These are phyloP conservation scores for Amphibolis antarctica DNA, from an alignment of 106 monocot genomes.

Conservation along the genomic window DNA sequence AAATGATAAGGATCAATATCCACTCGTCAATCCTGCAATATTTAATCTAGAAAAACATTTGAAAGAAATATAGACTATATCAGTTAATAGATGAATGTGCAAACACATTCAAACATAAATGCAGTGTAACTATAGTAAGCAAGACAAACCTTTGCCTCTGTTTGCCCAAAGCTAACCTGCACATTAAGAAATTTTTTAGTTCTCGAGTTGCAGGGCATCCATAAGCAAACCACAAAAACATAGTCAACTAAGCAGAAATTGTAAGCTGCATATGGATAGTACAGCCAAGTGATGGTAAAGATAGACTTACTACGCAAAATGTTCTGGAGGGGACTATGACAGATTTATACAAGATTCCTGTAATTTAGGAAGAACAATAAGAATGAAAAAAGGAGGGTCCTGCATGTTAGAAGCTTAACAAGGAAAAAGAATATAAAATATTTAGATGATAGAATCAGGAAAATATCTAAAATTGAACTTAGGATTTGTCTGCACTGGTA, in stretches of 20 bases:
- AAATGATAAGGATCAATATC: too few relatives aligned
- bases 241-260: not conserved
- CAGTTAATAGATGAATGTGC: too few relatives aligned
- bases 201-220: not conserved
- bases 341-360: constrained; percentile 85
- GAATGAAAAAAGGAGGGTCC: not conserved
- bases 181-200: constrained; percentile 5
- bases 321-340: constrained; percentile 79
- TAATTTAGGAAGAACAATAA: constrained; percentile 2
- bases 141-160: constrained; percentile 89
- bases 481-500: too few relatives aligned
- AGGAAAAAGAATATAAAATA: too few relatives aligned
- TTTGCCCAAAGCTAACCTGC: constrained; percentile 86
- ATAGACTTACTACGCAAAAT: constrained; percentile 75
- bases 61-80: too few relatives aligned
- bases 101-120: not conserved
- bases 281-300: not conserved
- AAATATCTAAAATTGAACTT: too few relatives aligned
- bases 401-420: too few relatives aligned
- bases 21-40: too few relatives aligned
- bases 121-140: not conserved
- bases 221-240: not conserved
- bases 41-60: too few relatives aligned
- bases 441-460: too few relatives aligned
- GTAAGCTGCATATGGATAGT: not conserved